These are phyloP conservation scores for Ananas comosus DNA, from an alignment of 176 grass and related monocot genomes.

Conservation along the genomic window DNA sequence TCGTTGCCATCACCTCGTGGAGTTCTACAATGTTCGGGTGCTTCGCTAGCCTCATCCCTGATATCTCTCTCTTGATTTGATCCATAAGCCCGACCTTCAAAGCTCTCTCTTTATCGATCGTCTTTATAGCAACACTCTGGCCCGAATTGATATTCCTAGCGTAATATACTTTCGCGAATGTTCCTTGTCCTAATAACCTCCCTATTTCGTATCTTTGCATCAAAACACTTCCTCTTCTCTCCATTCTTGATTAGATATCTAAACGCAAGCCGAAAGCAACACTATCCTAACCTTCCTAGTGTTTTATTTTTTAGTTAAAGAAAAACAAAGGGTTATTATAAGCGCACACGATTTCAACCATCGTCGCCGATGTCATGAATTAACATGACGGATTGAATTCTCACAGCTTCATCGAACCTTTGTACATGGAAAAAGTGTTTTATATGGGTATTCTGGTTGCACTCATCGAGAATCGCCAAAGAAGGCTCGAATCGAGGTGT, in stretches of 20 bases:
- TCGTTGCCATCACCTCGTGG: slow-evolving; percentile 74
- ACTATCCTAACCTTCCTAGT: background rate
- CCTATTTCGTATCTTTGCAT: slow-evolving; percentile 57
- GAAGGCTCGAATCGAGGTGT: slow-evolving; percentile 10
- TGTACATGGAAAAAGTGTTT: slow-evolving; percentile 18
- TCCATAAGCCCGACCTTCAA: slow-evolving; percentile 40
- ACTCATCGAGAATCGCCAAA: slow-evolving; percentile 33
- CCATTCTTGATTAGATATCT: slow-evolving; percentile 13
- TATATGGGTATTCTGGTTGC: slow-evolving; percentile 7
- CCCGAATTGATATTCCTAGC: slow-evolving; percentile 39
- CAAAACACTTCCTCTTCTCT: slow-evolving; percentile 34
- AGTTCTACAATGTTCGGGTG: slow-evolving; percentile 64
- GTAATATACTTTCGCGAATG: slow-evolving; percentile 62
- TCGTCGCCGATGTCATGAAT: slow-evolving; percentile 52
- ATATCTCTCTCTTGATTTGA: slow-evolving; percentile 71
- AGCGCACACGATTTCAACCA: slow-evolving; percentile 28
- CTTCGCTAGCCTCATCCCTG: slow-evolving; percentile 46
- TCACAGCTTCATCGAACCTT: slow-evolving; percentile 26
- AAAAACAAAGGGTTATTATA: slow-evolving; percentile 10
- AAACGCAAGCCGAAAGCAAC: background rate
- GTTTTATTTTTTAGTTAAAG: slow-evolving; percentile 11
- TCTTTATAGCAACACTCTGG: slow-evolving; percentile 60
- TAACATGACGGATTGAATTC: slow-evolving; percentile 22
- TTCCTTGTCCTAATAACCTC: slow-evolving; percentile 62
- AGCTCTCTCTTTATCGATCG: slow-evolving; percentile 55